Conservation (phyloP, 1,139 yeast genomes). For the Protomyces pachydermus region DNA sequence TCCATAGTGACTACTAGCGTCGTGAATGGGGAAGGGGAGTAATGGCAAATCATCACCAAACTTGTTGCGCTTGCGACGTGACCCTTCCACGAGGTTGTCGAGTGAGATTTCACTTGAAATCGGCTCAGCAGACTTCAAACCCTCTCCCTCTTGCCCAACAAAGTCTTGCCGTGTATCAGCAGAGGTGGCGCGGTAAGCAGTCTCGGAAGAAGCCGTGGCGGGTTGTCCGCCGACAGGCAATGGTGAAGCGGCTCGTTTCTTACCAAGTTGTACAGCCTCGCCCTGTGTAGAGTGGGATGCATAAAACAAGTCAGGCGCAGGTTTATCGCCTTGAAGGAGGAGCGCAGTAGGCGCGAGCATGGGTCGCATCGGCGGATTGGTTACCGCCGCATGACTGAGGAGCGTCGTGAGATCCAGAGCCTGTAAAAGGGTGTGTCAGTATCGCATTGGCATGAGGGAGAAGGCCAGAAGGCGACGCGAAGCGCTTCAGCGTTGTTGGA, state of each 20-base stretch:
- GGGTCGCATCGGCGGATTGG: conserved; percentile 1
- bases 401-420: conserved; percentile 26
- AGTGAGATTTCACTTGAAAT: conserved; percentile 25
- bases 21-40: conserved; percentile 15
- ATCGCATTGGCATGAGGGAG: background rate
- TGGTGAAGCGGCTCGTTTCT: background rate
- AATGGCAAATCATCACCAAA: conserved; percentile 20
- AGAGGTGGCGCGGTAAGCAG: background rate
- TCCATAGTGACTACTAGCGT: background rate
- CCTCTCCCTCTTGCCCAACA: background rate
- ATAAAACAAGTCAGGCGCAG: background rate
- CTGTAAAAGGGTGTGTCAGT: background rate
- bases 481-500: too few relatives aligned
- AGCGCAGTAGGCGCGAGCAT: background rate
- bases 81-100: conserved; percentile 25
- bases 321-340: background rate
- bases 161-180: background rate
- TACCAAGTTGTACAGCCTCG: background rate
- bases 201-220: background rate
- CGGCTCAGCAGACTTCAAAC: background rate
- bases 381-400: conserved; percentile 8
- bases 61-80: conserved; percentile 27
- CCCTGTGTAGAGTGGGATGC: background rate
- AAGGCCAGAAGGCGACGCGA: too few relatives aligned
- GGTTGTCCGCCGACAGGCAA: background rate